Base-by-base conservation (phyloP, 345 rosid genomes). In the Eucalyptus albens region DNA sequence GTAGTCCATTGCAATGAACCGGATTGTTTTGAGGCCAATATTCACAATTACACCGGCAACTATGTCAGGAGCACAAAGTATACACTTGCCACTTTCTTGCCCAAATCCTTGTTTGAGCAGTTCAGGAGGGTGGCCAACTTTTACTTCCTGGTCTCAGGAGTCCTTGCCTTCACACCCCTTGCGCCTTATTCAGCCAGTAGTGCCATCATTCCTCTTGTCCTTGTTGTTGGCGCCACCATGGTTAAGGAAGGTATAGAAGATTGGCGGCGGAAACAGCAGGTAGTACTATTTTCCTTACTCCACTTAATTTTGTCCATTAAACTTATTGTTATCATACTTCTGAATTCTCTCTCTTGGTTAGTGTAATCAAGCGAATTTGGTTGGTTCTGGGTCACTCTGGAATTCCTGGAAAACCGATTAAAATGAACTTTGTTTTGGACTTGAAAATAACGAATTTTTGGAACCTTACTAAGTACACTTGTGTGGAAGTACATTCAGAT, bases 111-210 rank as follows among this genome's bases (percentile, higher is more conserved):
- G 92, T 97, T 97, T 91, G 99, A 97, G 93, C 99, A 97, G 94
- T 97, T 97, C 51, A 94, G 99, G 80, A 95, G 99, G 92, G 99
- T 96, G 2, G 99, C 99, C 26, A 97, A 97, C 89, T 97, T 97
- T 89, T 97, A 86, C 91, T 97, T 97, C 92, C 91, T 97, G 90
- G 95, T 95, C 27, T 90, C 92, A 88, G 99, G 97, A 55, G 89
- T 95, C 88, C 88, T 97, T 89, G 90, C 99, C 85, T 96, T 96
- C 93, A 96, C 99, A 90, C 8, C 90, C 50, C 94, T 97, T 33
- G 94, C 99, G 33, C 97, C 99, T 89, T 97, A 95, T 72, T 89
- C 96, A 3, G 96, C 98, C 89, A 87, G 93, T 12, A 96, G 94
- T 85, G 94, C 99, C 88, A 92, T 97, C 88, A 19, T 94, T 80